Base-by-base conservation (phyloP, 192 early-diverging fungal species). In the Helicostylum pulchrum region DNA sequence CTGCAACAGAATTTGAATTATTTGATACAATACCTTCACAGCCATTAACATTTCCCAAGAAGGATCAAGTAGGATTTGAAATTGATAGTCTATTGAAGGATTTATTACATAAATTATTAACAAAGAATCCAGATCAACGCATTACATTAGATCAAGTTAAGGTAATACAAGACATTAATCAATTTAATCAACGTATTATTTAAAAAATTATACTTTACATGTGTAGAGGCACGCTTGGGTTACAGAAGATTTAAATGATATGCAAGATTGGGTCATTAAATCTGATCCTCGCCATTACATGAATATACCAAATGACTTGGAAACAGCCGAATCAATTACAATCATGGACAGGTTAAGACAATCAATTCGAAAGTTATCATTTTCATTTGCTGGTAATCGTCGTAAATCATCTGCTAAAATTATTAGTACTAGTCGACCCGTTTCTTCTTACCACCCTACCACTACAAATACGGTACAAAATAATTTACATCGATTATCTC, bases 1-100 rank as follows among this genome's bases (percentile, higher is more conserved):
- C 95, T 5, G 86, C 94, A 19, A 95, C 91, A 11, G 97, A 99
- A 78, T 97, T 93, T 80, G 97, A 99, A 76, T 79, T 98, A 48
- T 98, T 97, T 73, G 89, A 92, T 75, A 85, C 93, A 19, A 98
- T 98, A 46, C 88, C 91, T 48, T 83, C 79, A 47, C 77, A 90
- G 63, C 81, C 80, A 69, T 79, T 89, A 11, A 71, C 79, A 44
- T 89, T 85, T 58, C 82, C 78, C 4, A 45, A 64, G 19, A 14
- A 30, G 45, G 57, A 59, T 4, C 68, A 77, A n/a, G 39, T 64
- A 19, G 60, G 60, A 11, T 49, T 64, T 46, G 53, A 47, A 3
- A 81, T 91, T 20, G 80, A 85, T 26, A 66, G 73, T 0, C 71
- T 80, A 10, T 72, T 97, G 50, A 80, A 81, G 57, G 91, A 97